These are phyloP conservation scores for Aspergillus neotritici DNA, from an alignment of 2,329 filamentous ascomycete genomes.

Conservation along the genomic window DNA sequence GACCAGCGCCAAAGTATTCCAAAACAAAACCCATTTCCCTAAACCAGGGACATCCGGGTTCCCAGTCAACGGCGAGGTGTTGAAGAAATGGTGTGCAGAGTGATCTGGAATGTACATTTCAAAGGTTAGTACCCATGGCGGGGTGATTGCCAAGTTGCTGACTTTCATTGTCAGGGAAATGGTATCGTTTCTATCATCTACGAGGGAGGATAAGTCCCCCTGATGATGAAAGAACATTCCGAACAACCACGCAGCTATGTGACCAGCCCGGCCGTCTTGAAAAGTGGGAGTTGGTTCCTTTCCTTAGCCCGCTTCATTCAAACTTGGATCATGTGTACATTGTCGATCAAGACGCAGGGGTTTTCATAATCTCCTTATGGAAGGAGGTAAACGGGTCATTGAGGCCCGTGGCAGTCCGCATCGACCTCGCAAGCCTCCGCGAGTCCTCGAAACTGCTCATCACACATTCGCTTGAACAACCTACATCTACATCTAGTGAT, in stretches of 20 bases:
- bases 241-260: background rate
- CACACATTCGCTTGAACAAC: background rate
- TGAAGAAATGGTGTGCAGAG: slow-evolving; percentile 4
- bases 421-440: slow-evolving; percentile 4
- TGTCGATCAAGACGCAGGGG: slow-evolving; percentile 17
- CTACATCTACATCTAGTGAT: background rate
- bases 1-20: too few relatives aligned
- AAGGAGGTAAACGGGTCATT: background rate
- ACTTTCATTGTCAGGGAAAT: slow-evolving; percentile 13
- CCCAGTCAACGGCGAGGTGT: too few relatives aligned
- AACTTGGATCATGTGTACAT: slow-evolving; percentile 22
- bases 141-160: background rate
- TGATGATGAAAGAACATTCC: background rate
- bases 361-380: slow-evolving; percentile 14
- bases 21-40: too few relatives aligned
- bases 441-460: background rate
- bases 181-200: slow-evolving; percentile 17
- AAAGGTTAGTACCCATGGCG: slow-evolving; percentile 1
- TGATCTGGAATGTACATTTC: slow-evolving; percentile 6
- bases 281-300: slow-evolving; percentile 17
- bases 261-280: slow-evolving; percentile 10
- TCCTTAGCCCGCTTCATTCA: slow-evolving; percentile 17
- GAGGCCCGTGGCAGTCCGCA: background rate
- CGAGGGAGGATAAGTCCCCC: slow-evolving; percentile 1
- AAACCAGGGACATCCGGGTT: too few relatives aligned